Evolutionary conservation across 768 basidiomycete species (phyloP).

Genomic region (Boletus reticuloceps): DNA sequence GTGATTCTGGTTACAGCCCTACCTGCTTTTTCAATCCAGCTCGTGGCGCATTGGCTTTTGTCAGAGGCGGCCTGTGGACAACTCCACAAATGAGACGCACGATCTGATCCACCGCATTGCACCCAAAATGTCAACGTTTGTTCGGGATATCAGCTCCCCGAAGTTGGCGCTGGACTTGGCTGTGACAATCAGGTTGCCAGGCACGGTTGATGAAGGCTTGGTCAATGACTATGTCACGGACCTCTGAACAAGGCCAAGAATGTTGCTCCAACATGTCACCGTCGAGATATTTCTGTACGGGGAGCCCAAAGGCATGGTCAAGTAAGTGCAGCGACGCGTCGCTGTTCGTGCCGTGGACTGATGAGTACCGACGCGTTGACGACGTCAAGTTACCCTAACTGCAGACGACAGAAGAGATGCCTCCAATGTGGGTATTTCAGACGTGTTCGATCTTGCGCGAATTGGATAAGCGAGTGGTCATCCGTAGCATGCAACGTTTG

Average conservation of each 20-base stretch:
- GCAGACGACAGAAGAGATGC: too few species aligned
- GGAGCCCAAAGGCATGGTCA: not conserved
- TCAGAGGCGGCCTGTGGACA: not conserved
- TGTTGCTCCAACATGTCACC: not conserved
- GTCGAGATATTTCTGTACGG: not conserved
- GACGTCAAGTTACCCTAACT: too few species aligned
- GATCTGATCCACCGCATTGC: not conserved
- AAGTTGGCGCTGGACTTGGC: not conserved
- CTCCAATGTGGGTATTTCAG: not conserved
- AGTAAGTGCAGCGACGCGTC: too few species aligned
- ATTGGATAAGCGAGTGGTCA: not conserved
- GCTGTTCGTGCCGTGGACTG: too few species aligned
- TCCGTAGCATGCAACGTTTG: constrained; percentile 9
- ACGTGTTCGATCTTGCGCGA: not conserved
- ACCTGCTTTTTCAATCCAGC: not conserved
- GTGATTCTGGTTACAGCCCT: not conserved
- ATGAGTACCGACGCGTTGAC: too few species aligned
- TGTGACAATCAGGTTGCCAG: too few species aligned
- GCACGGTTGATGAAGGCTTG: not conserved
- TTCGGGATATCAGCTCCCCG: not conserved
- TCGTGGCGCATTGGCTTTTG: not conserved
- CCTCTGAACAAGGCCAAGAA: not conserved
- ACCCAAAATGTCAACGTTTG: not conserved
- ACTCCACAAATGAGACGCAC: not conserved
- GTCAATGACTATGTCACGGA: not conserved